Percentiles rank a stretch among this genome's conserved stretches.
Evolutionary conservation across 768 basidiomycete genomes (phyloP).

Genomic region (Lyophyllum decastes): DNA sequence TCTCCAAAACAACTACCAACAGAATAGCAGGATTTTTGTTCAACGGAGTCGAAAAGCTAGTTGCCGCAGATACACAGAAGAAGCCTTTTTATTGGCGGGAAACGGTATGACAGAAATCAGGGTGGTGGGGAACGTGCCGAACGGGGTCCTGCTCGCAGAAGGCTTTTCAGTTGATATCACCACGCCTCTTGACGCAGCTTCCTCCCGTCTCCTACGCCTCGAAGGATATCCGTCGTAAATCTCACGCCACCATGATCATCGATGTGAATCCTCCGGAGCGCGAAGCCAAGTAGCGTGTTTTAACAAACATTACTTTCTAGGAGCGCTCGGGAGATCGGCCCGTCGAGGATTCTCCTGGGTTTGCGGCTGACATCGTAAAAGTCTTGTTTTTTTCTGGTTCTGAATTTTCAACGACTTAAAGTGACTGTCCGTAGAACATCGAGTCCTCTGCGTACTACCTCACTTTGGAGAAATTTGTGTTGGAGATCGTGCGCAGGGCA

Average conservation of each 20-base stretch:
- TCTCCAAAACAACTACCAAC: conserved; percentile 48
- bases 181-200: conserved; percentile 6
- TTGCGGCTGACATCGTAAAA: conserved; percentile 36
- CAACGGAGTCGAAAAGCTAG: conserved; percentile 33
- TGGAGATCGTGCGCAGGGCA: conserved; percentile 43
- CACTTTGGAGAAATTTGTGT: conserved; percentile 62
- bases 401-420: too few relatives aligned
- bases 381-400: conserved; percentile 22
- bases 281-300: conserved; percentile 60
- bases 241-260: conserved; percentile 59
- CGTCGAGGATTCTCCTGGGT: conserved; percentile 37
- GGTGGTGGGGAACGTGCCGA: conserved; percentile 44
- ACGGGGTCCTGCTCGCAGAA: conserved; percentile 52
- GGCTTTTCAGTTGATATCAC: conserved; percentile 42
- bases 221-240: conserved; percentile 43
- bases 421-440: conserved; percentile 41
- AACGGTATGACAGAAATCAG: conserved; percentile 36
- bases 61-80: conserved; percentile 34
- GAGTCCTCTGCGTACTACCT: conserved; percentile 54
- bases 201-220: conserved; percentile 2
- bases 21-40: conserved; percentile 22
- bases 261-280: conserved; percentile 76
- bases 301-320: conserved; percentile 50
- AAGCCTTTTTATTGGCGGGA: conserved; percentile 39
- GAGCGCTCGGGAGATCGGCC: conserved; percentile 27